These are phyloP conservation scores for Lactarius indigo DNA, from an alignment of 768 basidiomycete genomes.

Conservation along the genomic window DNA sequence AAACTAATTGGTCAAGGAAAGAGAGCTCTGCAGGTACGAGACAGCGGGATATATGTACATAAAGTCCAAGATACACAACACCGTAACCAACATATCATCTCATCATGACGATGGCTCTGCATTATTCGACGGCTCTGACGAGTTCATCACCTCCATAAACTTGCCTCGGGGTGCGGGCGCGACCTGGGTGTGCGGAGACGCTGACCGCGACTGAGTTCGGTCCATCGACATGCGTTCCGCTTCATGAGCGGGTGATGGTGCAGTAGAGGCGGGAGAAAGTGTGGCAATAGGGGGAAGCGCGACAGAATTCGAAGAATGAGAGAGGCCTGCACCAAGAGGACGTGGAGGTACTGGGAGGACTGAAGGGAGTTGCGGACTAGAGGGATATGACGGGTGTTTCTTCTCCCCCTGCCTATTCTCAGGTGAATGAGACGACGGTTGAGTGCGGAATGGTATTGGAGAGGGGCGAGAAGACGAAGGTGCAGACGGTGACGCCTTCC, in stretches of 20 bases:
- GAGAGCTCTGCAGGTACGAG: slow-evolving; percentile 10
- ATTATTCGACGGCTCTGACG: slow-evolving; percentile 44
- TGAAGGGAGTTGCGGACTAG: slow-evolving; percentile 53
- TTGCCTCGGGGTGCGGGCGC: slow-evolving; percentile 52
- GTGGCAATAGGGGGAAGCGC: slow-evolving; percentile 70
- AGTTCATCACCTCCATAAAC: slow-evolving; percentile 49
- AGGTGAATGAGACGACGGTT: slow-evolving; percentile 59
- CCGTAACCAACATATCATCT: slow-evolving; percentile 9
- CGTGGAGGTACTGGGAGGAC: slow-evolving; percentile 73
- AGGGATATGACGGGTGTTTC: slow-evolving; percentile 33
- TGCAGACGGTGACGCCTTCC: slow-evolving; percentile 50
- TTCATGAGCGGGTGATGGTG: slow-evolving; percentile 44
- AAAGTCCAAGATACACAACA: slow-evolving; percentile 22
- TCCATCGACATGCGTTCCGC: slow-evolving; percentile 51
- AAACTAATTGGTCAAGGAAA: slow-evolving; percentile 11
- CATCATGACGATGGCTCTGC: slow-evolving; percentile 32
- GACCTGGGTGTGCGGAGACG: slow-evolving; percentile 41
- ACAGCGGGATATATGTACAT: slow-evolving; percentile 23
- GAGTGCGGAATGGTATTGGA: slow-evolving; percentile 70
- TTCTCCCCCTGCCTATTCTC: slow-evolving; percentile 53
- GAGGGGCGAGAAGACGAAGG: slow-evolving; percentile 53
- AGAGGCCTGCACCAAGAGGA: slow-evolving; percentile 56
- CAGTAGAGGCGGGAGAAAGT: slow-evolving; percentile 57
- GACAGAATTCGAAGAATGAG: slow-evolving; percentile 41
- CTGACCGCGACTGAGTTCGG: slow-evolving; percentile 40